Conservation (phyloP, 2,329 filamentous ascomycete species). For the Aspergillus brasiliensis region DNA sequence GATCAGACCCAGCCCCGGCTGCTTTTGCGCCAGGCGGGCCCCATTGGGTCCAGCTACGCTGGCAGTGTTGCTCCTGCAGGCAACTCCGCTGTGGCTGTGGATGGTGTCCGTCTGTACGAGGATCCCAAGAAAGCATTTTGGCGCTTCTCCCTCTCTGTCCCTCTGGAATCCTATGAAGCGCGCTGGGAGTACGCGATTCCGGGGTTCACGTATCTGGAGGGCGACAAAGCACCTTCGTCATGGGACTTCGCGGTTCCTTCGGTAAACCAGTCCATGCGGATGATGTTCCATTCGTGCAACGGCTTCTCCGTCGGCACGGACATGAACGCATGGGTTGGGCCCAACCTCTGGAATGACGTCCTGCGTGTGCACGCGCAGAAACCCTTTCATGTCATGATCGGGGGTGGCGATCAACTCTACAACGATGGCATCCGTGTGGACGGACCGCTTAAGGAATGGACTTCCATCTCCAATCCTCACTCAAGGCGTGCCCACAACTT, state of each 20-base stretch:
- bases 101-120: constrained; percentile 61
- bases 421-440: constrained; percentile 78
- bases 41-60: constrained; percentile 29
- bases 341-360: constrained; percentile 66
- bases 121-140: constrained; percentile 62
- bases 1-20: constrained; percentile 66
- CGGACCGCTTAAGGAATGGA: constrained; percentile 73
- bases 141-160: constrained; percentile 62
- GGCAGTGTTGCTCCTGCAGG: constrained; percentile 15
- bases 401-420: constrained; percentile 86
- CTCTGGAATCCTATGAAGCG: constrained; percentile 70
- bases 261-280: constrained; percentile 65
- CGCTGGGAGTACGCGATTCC: constrained; percentile 78
- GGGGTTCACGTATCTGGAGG: constrained; percentile 62
- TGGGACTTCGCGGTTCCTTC: constrained; percentile 61
- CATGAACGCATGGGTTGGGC: constrained; percentile 63
- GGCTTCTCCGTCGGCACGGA: constrained; percentile 69
- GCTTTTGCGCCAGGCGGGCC: constrained; percentile 43
- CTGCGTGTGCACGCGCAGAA: constrained; percentile 60
- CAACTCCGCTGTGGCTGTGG: constrained; percentile 34
- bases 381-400: constrained; percentile 73
- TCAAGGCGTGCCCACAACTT: constrained; percentile 64
- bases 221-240: constrained; percentile 56
- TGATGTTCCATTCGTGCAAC: constrained; percentile 71
- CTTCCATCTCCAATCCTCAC: constrained; percentile 60